Percentiles rank a stretch among this genome's conserved stretches.
These are phyloP conservation scores for Asterophora parasitica DNA, from an alignment of 768 basidiomycete genomes.

Conservation along the genomic window DNA sequence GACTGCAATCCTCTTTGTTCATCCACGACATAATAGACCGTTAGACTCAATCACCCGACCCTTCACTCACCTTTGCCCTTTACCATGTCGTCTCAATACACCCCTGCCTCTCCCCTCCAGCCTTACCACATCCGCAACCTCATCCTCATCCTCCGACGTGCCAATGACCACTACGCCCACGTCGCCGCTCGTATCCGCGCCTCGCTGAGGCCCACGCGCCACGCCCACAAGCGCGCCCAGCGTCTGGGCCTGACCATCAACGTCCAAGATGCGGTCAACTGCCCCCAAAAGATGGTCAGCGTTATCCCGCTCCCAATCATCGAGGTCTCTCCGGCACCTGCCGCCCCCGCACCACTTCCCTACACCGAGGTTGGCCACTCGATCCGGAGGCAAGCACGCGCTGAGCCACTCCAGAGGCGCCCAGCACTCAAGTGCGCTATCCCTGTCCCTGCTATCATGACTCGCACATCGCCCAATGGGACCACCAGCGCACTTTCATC, in stretches of 20 bases:
- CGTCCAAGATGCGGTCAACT: slow-evolving; percentile 35
- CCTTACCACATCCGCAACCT: slow-evolving; percentile 31
- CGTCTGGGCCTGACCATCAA: slow-evolving; percentile 41
- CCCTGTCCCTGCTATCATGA: slow-evolving; percentile 16
- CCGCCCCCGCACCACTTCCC: neutral
- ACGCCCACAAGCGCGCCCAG: slow-evolving; percentile 45
- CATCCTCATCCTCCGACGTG: slow-evolving; percentile 32
- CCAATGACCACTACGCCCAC: slow-evolving; percentile 37
- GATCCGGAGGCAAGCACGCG: neutral
- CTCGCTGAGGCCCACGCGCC: slow-evolving; percentile 31
- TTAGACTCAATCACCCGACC: neutral
- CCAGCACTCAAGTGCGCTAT: slow-evolving; percentile 23
- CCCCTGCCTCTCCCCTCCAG: slow-evolving; percentile 16
- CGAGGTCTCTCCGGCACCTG: slow-evolving; percentile 22
- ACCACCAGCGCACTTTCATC: slow-evolving; percentile 15
- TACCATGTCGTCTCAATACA: slow-evolving; percentile 18
- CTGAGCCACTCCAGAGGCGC: slow-evolving; percentile 5
- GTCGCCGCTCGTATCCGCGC: slow-evolving; percentile 36
- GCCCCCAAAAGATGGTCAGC: slow-evolving; percentile 36
- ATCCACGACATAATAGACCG: slow-evolving; percentile 6
- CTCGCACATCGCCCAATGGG: slow-evolving; percentile 19
- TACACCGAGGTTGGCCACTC: slow-evolving; percentile 11
- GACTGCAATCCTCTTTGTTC: slow-evolving; percentile 4
- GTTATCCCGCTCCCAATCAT: slow-evolving; percentile 32
- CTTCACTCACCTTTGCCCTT: neutral